phyloP scores from a whole-genome alignment of 495 filamentous ascomycete species.

The Hyaloscypha hepaticicola region DNA sequence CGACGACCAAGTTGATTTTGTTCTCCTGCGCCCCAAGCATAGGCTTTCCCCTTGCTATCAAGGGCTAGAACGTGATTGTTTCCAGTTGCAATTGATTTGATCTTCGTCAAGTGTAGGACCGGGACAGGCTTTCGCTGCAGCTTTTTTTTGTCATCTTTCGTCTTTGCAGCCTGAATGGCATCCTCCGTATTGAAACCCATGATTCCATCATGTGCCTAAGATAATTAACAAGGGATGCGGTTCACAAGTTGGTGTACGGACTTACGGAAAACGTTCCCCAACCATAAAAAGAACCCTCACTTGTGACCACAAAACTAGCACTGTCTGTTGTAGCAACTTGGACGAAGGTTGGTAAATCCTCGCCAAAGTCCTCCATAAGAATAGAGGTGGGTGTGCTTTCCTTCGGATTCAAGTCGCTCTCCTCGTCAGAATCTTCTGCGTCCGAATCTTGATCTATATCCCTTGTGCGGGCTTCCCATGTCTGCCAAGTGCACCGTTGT shows the following conservation, averaged over 20 bases:
- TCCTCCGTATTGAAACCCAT: slow-evolving; percentile 65
- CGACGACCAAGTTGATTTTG: slow-evolving; percentile 71
- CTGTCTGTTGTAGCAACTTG: slow-evolving; percentile 63
- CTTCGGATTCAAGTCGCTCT: slow-evolving; percentile 53
- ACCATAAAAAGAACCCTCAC: slow-evolving; percentile 62
- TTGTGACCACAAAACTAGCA: slow-evolving; percentile 62
- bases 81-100: slow-evolving; percentile 59
- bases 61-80: slow-evolving; percentile 72
- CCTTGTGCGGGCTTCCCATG: slow-evolving; percentile 12
- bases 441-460: slow-evolving; percentile 48
- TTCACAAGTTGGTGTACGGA: neutral
- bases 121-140: slow-evolving; percentile 38
- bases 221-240: neutral
- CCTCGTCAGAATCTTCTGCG: slow-evolving; percentile 37
- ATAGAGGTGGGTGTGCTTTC: slow-evolving; percentile 57
- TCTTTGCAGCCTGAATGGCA: neutral
- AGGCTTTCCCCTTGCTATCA: slow-evolving; percentile 61
- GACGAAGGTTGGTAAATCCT: slow-evolving; percentile 44
- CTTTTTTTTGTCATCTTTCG: too few species aligned
- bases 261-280: slow-evolving; percentile 69
- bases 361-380: slow-evolving; percentile 30
- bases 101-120: slow-evolving; percentile 55
- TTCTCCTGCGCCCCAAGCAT: slow-evolving; percentile 69
- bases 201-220: slow-evolving; percentile 48
- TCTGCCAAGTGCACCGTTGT: slow-evolving; percentile 63